Conservation (phyloP, 257 asterid genomes). For the Ballota nigra region DNA sequence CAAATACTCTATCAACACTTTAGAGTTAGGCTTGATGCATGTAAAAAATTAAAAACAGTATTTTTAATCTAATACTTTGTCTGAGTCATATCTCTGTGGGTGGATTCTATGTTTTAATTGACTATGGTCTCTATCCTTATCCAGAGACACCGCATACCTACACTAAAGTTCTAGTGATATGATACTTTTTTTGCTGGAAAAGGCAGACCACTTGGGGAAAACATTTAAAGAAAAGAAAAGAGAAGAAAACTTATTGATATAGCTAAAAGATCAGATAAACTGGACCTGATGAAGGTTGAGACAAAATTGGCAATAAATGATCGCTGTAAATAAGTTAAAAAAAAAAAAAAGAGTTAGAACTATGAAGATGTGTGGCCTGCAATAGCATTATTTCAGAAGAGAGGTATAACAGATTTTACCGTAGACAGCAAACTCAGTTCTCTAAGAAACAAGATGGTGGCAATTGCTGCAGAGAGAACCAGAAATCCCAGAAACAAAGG, state of each 20-base stretch:
- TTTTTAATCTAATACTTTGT: background rate
- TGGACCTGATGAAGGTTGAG: constrained; percentile 60
- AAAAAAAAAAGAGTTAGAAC: constrained; percentile 23
- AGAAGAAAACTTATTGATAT: background rate
- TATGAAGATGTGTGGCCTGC: background rate
- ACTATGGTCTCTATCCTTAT: background rate
- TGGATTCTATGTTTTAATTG: background rate
- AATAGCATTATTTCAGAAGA: constrained; percentile 4
- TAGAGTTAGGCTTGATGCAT: background rate
- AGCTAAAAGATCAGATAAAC: constrained; percentile 19
- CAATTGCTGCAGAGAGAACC: constrained; percentile 64
- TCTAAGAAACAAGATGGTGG: constrained; percentile 69
- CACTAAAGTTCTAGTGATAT: background rate
- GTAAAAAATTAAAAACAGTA: background rate
- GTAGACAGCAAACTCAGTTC: constrained; percentile 50
- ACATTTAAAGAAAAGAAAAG: background rate
- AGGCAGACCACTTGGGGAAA: background rate
- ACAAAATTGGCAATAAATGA: constrained; percentile 48
- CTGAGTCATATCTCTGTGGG: background rate
- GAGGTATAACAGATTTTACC: constrained; percentile 43
- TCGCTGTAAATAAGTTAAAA: constrained; percentile 59
- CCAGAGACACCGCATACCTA: background rate
- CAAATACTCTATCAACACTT: background rate
- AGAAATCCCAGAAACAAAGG: background rate
- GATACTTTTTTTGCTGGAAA: background rate